A percentile compares a stretch with the other conserved stretches of the same genome.
phyloP scores from a whole-genome alignment of 2,329 filamentous ascomycete genomes.

The Neoascochyta sp. region DNA sequence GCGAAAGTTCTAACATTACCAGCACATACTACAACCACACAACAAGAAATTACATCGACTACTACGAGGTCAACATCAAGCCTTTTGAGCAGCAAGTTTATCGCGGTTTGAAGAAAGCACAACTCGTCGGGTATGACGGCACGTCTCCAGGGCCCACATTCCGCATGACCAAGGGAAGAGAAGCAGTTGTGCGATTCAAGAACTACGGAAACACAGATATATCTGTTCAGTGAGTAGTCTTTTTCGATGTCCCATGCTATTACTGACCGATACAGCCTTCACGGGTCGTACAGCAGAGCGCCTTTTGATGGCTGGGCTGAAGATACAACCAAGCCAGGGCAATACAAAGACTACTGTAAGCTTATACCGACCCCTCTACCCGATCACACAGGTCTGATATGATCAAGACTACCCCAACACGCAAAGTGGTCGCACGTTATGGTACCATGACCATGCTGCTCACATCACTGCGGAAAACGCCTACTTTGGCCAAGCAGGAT shows the following conservation, averaged over 20 bases:
- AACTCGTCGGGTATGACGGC: conserved; percentile 54
- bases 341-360: conserved; percentile 49
- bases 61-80: conserved; percentile 47
- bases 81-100: conserved; percentile 46
- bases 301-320: conserved; percentile 56
- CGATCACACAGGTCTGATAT: no score
- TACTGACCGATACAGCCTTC: no score
- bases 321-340: conserved; percentile 48
- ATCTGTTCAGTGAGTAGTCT: no score
- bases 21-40: conserved; percentile 28
- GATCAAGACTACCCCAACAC: conserved; percentile 57
- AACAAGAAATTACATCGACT: conserved; percentile 43
- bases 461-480: conserved; percentile 54
- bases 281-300: conserved; percentile 50
- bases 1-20: no score
- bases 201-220: conserved; percentile 50
- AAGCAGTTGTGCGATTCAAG: conserved; percentile 54
- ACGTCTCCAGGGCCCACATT: conserved; percentile 56
- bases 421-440: conserved; percentile 52
- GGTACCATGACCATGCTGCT: conserved; percentile 51
- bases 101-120: conserved; percentile 40
- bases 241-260: no score
- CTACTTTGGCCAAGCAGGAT: conserved; percentile 57
- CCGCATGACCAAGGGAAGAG: conserved; percentile 47
- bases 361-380: no score